Conservation (phyloP, 2,329 filamentous ascomycete species). For the Niveomyces coronatus region DNA sequence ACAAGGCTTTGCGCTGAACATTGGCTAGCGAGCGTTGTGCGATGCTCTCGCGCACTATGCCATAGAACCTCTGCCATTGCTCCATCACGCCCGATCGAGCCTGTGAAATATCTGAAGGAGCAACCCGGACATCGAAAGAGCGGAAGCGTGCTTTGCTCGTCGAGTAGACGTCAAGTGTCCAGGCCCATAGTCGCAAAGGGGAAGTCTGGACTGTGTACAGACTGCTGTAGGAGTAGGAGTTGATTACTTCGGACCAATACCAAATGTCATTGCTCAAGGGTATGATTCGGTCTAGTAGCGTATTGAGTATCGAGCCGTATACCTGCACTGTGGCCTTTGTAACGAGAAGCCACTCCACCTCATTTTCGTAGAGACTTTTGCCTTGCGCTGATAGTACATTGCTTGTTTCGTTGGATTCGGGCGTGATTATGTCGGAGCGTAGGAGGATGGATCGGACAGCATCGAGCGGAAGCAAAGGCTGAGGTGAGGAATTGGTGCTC, state of each 20-base stretch:
- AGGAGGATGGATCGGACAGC: slow-evolving; percentile 53
- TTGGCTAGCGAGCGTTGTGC: slow-evolving; percentile 60
- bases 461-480: slow-evolving; percentile 47
- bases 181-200: slow-evolving; percentile 63
- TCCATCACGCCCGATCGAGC: slow-evolving; percentile 32
- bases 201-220: slow-evolving; percentile 82
- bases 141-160: slow-evolving; percentile 43
- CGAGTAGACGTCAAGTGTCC: slow-evolving; percentile 58
- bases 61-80: slow-evolving; percentile 65
- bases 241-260: slow-evolving; percentile 89
- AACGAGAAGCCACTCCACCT: slow-evolving; percentile 83
- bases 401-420: neutral
- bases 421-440: slow-evolving; percentile 43
- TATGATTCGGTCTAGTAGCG: slow-evolving; percentile 72
- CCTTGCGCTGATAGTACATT: slow-evolving; percentile 12
- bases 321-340: slow-evolving; percentile 89
- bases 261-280: slow-evolving; percentile 77
- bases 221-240: slow-evolving; percentile 66
- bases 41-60: slow-evolving; percentile 66
- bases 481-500: slow-evolving; percentile 57
- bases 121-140: slow-evolving; percentile 19
- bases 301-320: slow-evolving; percentile 70
- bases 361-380: slow-evolving; percentile 52
- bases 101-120: slow-evolving; percentile 23
- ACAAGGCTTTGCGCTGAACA: slow-evolving; percentile 62